Evolutionary conservation across 2,329 filamentous ascomycete genomes (phyloP).

Genomic region (Plectosphaerella cucumerina): DNA sequence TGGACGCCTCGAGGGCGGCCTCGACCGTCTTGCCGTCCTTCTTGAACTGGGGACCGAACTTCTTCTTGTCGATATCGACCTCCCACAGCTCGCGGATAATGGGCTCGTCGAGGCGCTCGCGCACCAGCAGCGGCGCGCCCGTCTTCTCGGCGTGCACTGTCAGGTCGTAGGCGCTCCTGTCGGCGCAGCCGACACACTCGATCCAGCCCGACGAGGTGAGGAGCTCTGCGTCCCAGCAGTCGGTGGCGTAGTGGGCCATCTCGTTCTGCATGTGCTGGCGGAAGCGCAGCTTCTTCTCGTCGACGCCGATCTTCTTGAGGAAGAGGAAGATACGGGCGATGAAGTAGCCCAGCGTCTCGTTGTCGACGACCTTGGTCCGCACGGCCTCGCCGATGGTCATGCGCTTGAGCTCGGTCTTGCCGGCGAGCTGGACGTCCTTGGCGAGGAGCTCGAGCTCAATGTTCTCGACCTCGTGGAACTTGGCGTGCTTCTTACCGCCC

Average conservation of each 20-base stretch:
- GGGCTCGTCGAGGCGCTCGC: constrained; percentile 75
- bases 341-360: constrained; percentile 98
- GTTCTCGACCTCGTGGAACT: constrained; percentile 82
- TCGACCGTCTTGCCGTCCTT: constrained; percentile 88
- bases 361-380: constrained; percentile 77
- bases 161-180: constrained; percentile 91
- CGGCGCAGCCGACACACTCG: constrained; percentile 95
- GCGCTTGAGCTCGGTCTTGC: constrained; percentile 71
- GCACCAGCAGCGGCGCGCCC: constrained; percentile 77
- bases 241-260: constrained; percentile 85
- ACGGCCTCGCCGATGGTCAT: constrained; percentile 86
- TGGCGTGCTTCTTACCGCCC: constrained; percentile 87
- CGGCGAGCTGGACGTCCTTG: constrained; percentile 78
- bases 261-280: constrained; percentile 86
- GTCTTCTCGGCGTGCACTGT: constrained; percentile 92
- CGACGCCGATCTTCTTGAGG: constrained; percentile 81
- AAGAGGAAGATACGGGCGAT: constrained; percentile 90
- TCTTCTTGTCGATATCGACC: constrained; percentile 87
- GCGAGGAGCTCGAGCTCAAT: constrained; percentile 81
- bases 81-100: constrained; percentile 81
- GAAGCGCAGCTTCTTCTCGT: constrained; percentile 86
- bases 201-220: constrained; percentile 93
- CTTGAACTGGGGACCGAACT: constrained; percentile 92
- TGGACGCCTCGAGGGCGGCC: constrained; percentile 67
- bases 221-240: constrained; percentile 98